Evolutionary conservation across 345 rosid species (phyloP), one percentile per base, ranked within the genome.

Genomic region (Bruguiera parviflora): DNA sequence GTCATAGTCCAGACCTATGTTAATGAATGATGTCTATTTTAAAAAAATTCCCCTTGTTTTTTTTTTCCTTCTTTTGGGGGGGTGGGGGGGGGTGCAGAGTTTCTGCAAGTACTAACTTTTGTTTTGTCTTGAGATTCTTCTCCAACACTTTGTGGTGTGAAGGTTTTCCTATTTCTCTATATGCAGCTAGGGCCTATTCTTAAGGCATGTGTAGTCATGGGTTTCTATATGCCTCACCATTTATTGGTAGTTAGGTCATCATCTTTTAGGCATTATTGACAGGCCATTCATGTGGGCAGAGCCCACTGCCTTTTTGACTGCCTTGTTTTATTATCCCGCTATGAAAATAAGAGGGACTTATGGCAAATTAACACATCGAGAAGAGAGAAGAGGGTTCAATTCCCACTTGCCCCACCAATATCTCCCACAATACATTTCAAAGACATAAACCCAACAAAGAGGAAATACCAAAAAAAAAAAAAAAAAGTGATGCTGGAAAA

Each of bases 211-310:
- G 49, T 43, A 43, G 49, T 43, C 49, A 43, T 43, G 49, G 49
- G 19, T 43, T 43, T 43, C 49, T 43, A 13, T 13, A 13, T 43
- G 49, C 16, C 18, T 13, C 18, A 43, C 20, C 24, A 53, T 53
- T 67, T 58, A 64, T 37, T 67, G 67, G 85, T 81, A 21, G 87
- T 80, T 78, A 70, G 80, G 79, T 80, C 87, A 81, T 74, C 76
- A 78, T 76, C 27, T 77, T 37, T 64, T 49, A 66, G 64, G 57
- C 73, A 71, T 31, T 18, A 71, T 31, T 18, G 77, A 73, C 78
- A 66, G 83, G 82, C 73, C 80, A 73, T 22, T 68, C 61, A 49
- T 29, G 61, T 32, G 58, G 66, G 68, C 27, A 6, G 5, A 4
- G 27, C 4, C 53, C 64, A 35, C 46, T 13, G 5, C 15, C 8